Base-by-base conservation (phyloP, 192 early-diverging fungal genomes). In the Allomyces arbusculus region DNA sequence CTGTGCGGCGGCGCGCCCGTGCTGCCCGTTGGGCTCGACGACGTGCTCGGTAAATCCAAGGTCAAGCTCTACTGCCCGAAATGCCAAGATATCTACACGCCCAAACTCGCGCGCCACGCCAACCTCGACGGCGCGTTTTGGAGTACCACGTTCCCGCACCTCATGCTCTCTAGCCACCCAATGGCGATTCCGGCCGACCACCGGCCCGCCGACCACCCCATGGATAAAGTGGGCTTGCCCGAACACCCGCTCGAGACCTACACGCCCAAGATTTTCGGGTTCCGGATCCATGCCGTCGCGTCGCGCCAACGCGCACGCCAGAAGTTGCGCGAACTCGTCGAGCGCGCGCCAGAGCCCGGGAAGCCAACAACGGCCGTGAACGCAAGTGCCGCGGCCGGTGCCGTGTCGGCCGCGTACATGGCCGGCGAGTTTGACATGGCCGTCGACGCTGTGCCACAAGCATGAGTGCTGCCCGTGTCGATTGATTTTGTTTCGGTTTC, bases 221-320 rank as follows among this genome's bases (percentile, higher is more conserved):
- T 40, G 33, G 7, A 40, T 40, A 40, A 40, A 7, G 33, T 40
- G 0, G 33, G 33, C 3, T 40, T 40, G 33, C 33, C 33, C 33
- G 33, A 40, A 40, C 33, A 89, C 69, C 76, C 78, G 23, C 79
- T 78, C 23, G 90, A 91, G 65, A 85, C 91, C 61, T 95, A 95
- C 71, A 83, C 92, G 50, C 96, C 96, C n/a, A 83, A 82, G 61
- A 96, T 99, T 62, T 99, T 99, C 84, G 96, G 96, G 10, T 99
- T 99, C 80, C 90, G 87, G 67, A 75, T 99, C 45, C 91, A 99
- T 74, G 77, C 79, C 23, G 83, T 83, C 25, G 90, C 93, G 23
- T 83, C 87, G 67, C 89, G 91, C 69, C 91, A 95, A 69, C 77
- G 94, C 70, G 87, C 84, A 79, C 96, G 95, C 81, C 90, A 97